These are phyloP conservation scores for Cladosporium sp. DNA, from an alignment of 2,329 filamentous ascomycete species.

Conservation along the genomic window DNA sequence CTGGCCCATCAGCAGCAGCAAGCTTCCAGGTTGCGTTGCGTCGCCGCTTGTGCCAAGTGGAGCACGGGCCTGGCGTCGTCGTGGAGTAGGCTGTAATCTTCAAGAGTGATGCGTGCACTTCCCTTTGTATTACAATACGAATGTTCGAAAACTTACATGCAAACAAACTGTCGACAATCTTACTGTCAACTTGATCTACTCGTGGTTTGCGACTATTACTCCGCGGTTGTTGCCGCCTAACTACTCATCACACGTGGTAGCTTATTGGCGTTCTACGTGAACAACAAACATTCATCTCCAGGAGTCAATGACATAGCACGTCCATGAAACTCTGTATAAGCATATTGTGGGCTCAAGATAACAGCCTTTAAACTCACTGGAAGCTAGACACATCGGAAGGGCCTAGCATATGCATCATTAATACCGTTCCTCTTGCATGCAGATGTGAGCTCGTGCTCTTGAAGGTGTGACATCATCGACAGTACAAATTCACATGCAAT, in stretches of 20 bases:
- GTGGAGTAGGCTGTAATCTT: not conserved
- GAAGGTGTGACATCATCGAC: not conserved
- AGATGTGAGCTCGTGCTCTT: not conserved
- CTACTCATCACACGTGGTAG: not conserved
- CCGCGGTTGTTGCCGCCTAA: not conserved
- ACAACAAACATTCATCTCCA: not conserved
- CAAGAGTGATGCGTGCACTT: slow-evolving; percentile 1
- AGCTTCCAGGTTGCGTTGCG: slow-evolving; percentile 14
- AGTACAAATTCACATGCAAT: not conserved
- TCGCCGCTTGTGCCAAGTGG: slow-evolving; percentile 9
- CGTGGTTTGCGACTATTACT: not conserved
- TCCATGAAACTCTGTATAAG: not conserved
- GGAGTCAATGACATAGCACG: not conserved
- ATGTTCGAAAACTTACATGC: not conserved
- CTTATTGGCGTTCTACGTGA: not conserved
- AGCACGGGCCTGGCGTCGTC: not conserved
- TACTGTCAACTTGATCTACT: no score
- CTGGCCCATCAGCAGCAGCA: slow-evolving; percentile 9
- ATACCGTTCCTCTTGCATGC: not conserved
- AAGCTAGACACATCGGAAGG: not conserved
- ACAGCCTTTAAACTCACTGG: not conserved
- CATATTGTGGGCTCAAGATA: not conserved
- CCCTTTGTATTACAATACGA: not conserved
- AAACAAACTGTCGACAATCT: not conserved
- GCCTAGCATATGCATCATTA: not conserved